Base-by-base conservation (phyloP, 2,329 filamentous ascomycete genomes). In the Calonectria fujianensis region DNA sequence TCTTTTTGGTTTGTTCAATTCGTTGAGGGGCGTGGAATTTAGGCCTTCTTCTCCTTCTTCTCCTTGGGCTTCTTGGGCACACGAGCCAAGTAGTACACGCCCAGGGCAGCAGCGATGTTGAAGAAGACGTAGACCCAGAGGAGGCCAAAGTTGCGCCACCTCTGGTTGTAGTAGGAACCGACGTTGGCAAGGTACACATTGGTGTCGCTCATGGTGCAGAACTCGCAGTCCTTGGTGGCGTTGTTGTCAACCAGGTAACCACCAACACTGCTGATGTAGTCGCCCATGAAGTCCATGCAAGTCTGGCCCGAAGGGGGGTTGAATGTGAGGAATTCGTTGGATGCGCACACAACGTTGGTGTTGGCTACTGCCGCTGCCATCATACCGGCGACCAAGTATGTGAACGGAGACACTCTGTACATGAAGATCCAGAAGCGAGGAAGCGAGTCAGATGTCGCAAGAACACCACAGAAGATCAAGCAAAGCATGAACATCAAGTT, bases 331-430 rank as follows among this genome's bases (percentile, higher is more conserved):
- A 91, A 88, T 83, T 98, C 96, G 82, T 94, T 94, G 27, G 82
- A 78, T 0, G 94, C 91, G 84, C 96, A 98, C 0, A 82, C 77
- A 52, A 97, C 92, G 0, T 85, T 69, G 0, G 91, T 91, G 81
- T 94, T 93, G 57, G 94, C 94, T 11, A 98, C 87, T 10, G 91
- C 94, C 1, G 91, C 91, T 0, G 93, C 90, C 3, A 96, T 85
- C 88, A 98, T 92, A 45, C 93, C 94, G 35, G 90, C 90, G 39
- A 97, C 91, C 32, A 97, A 86, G 83, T 98, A 98, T 0, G 94
- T 96, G 80, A 98, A 94, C 0, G 96, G 95, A 0, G 93, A 95
- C 51, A 96, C 86, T 65, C 94, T 91, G 85, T 96, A 96, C 82
- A 82, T 80, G 27, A 82, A 80, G 31, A 73, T 80, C 80, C 80